A percentile compares a stretch with the other conserved stretches of the same genome.
phyloP scores from a whole-genome alignment of 257 asterid genomes.

The Nicotiana noctiflora region DNA sequence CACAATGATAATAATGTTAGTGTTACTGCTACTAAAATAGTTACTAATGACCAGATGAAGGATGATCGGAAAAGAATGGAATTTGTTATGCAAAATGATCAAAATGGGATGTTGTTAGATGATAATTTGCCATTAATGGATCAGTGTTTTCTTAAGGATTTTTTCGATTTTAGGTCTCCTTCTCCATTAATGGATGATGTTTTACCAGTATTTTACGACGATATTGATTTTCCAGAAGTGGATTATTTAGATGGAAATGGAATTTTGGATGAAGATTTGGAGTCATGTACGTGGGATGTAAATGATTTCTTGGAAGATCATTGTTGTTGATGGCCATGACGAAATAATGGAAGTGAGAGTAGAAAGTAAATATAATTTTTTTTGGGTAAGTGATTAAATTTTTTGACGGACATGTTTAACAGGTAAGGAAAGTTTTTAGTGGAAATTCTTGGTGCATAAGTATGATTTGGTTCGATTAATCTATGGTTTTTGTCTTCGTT shows the following conservation, averaged over 20 bases:
- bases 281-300: conserved; percentile 31
- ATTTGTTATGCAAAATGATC: background rate
- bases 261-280: conserved; percentile 15
- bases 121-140: conserved; percentile 26
- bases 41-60: background rate
- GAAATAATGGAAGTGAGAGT: background rate
- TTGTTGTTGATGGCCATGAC: background rate
- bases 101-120: background rate
- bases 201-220: conserved; percentile 9
- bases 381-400: background rate
- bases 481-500: background rate
- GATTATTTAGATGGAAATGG: background rate
- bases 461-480: background rate
- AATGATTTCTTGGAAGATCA: conserved; percentile 14
- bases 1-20: background rate
- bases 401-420: background rate
- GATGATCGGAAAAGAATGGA: background rate
- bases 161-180: conserved; percentile 29
- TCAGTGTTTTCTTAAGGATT: conserved; percentile 24
- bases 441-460: conserved; percentile 4
- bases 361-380: background rate
- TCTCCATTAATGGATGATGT: conserved; percentile 28
- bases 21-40: background rate
- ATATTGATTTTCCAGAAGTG: conserved; percentile 2
- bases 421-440: background rate